These are phyloP conservation scores for Yamadazyma siamensis DNA, from an alignment of 1,139 yeast species.

Conservation along the genomic window DNA sequence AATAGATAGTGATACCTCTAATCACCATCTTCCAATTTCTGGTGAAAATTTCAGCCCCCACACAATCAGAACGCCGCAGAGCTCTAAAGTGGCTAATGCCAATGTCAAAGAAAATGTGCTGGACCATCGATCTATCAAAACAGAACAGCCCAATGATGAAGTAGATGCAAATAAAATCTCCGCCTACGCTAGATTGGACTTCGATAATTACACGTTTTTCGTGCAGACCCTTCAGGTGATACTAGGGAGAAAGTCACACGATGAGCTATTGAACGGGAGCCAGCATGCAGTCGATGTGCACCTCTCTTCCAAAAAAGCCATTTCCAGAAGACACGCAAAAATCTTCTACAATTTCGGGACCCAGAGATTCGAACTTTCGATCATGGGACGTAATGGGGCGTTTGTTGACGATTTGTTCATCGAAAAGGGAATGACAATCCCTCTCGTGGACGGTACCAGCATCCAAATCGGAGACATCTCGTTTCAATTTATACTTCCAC, in stretches of 20 bases:
- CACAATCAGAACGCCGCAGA: too few relatives aligned
- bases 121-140: too few relatives aligned
- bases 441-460: constrained; percentile 73
- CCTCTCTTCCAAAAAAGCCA: constrained; percentile 85
- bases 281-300: constrained; percentile 82
- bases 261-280: constrained; percentile 49
- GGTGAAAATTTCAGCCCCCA: too few relatives aligned
- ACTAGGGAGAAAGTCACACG: constrained; percentile 83
- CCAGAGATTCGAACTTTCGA: constrained; percentile 84
- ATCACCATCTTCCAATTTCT: too few relatives aligned
- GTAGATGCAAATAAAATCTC: constrained; percentile 54
- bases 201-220: constrained; percentile 87
- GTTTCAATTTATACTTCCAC: constrained; percentile 80
- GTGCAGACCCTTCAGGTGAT: constrained; percentile 94
- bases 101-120: too few relatives aligned
- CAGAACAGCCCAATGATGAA: neutral
- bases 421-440: constrained; percentile 86
- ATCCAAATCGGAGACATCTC: constrained; percentile 93
- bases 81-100: too few relatives aligned
- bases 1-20: constrained; percentile 11
- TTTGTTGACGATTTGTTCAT: constrained; percentile 88
- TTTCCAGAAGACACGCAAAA: constrained; percentile 89
- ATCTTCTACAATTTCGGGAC: constrained; percentile 94
- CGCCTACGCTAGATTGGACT: constrained; percentile 92
- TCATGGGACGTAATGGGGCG: constrained; percentile 93